phyloP scores from a whole-genome alignment of 305 asterid species.

The Fraxinus baroniana region DNA sequence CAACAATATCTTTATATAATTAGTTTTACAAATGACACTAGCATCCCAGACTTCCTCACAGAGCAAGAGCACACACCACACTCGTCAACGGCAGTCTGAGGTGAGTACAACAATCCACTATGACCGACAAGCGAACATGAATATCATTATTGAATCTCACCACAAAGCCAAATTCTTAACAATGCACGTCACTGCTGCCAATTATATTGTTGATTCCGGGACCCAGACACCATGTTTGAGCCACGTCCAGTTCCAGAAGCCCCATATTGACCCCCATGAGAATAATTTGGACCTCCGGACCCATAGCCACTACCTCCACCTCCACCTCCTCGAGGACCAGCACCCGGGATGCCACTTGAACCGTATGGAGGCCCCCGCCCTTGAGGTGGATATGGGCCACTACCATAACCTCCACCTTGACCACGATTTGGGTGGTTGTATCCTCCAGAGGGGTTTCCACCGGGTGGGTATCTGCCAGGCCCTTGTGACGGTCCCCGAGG shows the following conservation, averaged over 20 bases:
- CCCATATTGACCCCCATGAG: slow-evolving; percentile 72
- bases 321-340: slow-evolving; percentile 74
- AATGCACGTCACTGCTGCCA: slow-evolving; percentile 65
- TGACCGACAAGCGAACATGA: neutral
- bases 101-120: neutral
- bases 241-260: slow-evolving; percentile 82
- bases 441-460: slow-evolving; percentile 77
- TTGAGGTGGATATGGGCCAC: slow-evolving; percentile 75
- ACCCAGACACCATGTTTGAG: slow-evolving; percentile 60
- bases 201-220: slow-evolving; percentile 72
- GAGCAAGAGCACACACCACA: neutral
- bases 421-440: slow-evolving; percentile 76
- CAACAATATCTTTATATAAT: slow-evolving; percentile 2
- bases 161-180: neutral
- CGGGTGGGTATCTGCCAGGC: slow-evolving; percentile 68
- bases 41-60: slow-evolving; percentile 1
- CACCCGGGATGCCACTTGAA: slow-evolving; percentile 51
- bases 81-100: neutral
- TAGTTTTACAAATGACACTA: slow-evolving; percentile 6
- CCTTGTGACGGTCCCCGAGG: slow-evolving; percentile 84
- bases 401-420: slow-evolving; percentile 71
- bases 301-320: slow-evolving; percentile 57
- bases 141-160: neutral
- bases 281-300: slow-evolving; percentile 65
- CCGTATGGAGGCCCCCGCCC: slow-evolving; percentile 78